Base-by-base conservation (phyloP, 495 filamentous ascomycete species). In the Cryomyces antarcticus region DNA sequence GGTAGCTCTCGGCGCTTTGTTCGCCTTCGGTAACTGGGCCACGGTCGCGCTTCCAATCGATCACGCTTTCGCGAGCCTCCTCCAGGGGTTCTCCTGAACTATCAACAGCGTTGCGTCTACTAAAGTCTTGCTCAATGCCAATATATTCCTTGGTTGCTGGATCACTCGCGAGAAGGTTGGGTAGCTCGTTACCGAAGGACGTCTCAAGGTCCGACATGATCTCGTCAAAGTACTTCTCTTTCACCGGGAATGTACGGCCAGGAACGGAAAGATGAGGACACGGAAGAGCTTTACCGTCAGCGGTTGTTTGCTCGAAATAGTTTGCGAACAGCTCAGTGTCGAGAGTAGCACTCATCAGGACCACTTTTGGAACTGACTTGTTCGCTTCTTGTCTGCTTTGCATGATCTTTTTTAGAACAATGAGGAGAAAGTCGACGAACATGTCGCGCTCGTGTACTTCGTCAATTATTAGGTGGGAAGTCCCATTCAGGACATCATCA, bases 401-500 rank as follows among this genome's bases (percentile, higher is more conserved):
- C 12, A 72, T 52, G 24, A 54, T 53, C 17, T 62, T 63, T 49
- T 70, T 76, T 28, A 76, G 46, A 17, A 71, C 49, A 35, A 73
- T 62, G 51, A 77, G 61, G 12, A 73, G 55, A 43, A 73, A 66
- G 46, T 77, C 72, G 30, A 72, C 69, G 5, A 57, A 45, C 24
- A 72, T 61, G 48, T 71, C 65, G 41, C 72, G 63, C 47, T 75
- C 72, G 51, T 77, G 73, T 31, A 75, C 71, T 56, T 77, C 73
- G 42, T 77, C 72, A 41, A 77, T 65, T 30, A 77, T 58, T 12
- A 77, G 54, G 45, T 76, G 69, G 5, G 71, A 67, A 31, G 64
- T 50, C 7, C 50, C 52, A 36, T 66, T 58, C 38, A 75, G 46
- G 6, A 61, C 47, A 10, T 57, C 47, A 37, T 68, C 64, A 27